phyloP scores from a whole-genome alignment of 345 rosid species.

The Xanthoceras sorbifolium region DNA sequence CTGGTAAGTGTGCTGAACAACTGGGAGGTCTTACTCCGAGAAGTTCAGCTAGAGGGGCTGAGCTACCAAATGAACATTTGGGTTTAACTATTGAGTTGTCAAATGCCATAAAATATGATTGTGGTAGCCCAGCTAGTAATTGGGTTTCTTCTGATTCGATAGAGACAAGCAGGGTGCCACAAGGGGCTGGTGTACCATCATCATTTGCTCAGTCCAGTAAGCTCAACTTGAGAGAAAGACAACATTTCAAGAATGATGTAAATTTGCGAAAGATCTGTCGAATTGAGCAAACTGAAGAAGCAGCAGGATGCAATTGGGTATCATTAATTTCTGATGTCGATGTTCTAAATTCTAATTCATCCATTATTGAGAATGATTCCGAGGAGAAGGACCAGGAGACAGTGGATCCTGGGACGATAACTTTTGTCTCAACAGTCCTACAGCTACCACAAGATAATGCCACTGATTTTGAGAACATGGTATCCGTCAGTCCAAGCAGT shows the following conservation, averaged over 20 bases:
- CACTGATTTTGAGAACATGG: constrained; percentile 22
- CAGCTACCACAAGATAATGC: constrained; percentile 34
- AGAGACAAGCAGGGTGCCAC: constrained; percentile 16
- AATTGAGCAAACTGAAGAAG: constrained; percentile 33
- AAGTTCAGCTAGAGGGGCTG: constrained; percentile 26
- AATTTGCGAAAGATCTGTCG: constrained; percentile 40
- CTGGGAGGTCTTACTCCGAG: constrained; percentile 21
- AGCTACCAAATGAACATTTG: constrained; percentile 29
- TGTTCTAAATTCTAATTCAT: constrained; percentile 31
- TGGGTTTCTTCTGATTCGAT: constrained; percentile 33
- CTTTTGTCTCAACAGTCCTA: constrained; percentile 42
- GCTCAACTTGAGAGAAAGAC: constrained; percentile 21
- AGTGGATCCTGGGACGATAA: constrained; percentile 36
- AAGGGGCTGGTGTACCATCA: constrained; percentile 4
- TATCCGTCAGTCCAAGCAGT: constrained; percentile 13
- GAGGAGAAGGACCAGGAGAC: constrained; percentile 31
- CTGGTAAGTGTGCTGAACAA: constrained; percentile 23
- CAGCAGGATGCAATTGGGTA: constrained; percentile 35
- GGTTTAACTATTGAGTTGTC: constrained; percentile 40
- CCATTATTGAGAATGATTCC: constrained; percentile 13
- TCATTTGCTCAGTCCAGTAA: constrained; percentile 20
- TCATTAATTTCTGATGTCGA: constrained; percentile 38
- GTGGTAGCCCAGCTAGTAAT: constrained; percentile 30
- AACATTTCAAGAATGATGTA: constrained; percentile 33
- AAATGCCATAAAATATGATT: constrained; percentile 26